Base-by-base conservation (phyloP, 805 yeast genomes). In the Kazachstania martiniae region DNA sequence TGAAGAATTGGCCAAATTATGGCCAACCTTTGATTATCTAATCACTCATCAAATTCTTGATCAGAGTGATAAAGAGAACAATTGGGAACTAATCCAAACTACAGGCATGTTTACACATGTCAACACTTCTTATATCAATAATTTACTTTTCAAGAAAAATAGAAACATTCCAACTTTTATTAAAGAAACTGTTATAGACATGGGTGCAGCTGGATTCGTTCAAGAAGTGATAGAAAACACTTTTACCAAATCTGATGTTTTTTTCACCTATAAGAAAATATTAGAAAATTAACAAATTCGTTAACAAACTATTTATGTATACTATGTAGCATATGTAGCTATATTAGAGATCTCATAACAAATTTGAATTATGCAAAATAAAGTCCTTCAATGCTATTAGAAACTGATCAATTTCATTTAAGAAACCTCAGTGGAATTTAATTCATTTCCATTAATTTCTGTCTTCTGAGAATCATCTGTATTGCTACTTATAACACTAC, bases 21-120 rank as follows among this genome's bases (percentile, higher is more conserved):
- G 78, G 77, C 44, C 54, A 3, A 31, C 57, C 0, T 73, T 72
- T 43, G 70, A 74, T 34, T 74, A 62, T 42, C 54, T 75, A 21
- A 66, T 77, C 26, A 61, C 73, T 3, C 25, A 44, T 10, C 47
- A 46, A 16, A 4, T 28, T 1, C 18, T 41, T 5, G 42, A 62
- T 4, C 39, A 25, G 5, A 10, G 17, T n/a, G 28, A 27, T 8
- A 22, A 13, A 8, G 26, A 34, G 16, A n/a, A n/a, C n/a, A n/a
- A n/a, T n/a, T 77, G 82, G 80, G 46, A 53, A 10, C 49, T 59
- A 31, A 34, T 70, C 17, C 60, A 56, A 3, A 42, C 59, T 0
- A 49, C 68, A 14, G 39, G 56, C 8, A 68, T 65, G 1, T 70
- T 59, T 38, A 40, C 49, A 3, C 68, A 74, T 4, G 14, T 72